Evolutionary conservation across 148 eudicot genomes (phyloP), one percentile per base, ranked within the genome.

Genomic region (Nepenthes gracilis): DNA sequence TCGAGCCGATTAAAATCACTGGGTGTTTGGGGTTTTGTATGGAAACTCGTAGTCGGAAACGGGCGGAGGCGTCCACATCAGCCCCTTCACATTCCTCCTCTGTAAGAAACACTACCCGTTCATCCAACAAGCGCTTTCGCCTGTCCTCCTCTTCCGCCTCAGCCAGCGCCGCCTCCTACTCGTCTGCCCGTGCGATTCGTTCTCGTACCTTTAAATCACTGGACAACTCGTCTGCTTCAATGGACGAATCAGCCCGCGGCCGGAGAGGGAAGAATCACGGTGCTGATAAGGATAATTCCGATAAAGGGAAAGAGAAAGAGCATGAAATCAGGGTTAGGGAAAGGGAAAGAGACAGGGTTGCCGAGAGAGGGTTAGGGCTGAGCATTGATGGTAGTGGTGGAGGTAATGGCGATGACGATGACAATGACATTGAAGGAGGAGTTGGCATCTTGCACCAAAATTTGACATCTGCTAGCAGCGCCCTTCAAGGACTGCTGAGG

Each of bases 21-120:
- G 49, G 79, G 85, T 80, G 85, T 70, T 78, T 78, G 53, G 70
- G 78, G 55, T 67, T 63, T 89, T 82, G 96, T 86, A 94, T 94
- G 99, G 99, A 94, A 89, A 94, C 99, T 81, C 99, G 97, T 56
- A 81, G 95, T 72, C 99, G 97, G 73, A 93, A 94, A 80, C 81
- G 97, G 89, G 97, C 92, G 78, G 97, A 94, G 89, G 97, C 96
- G 75, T 78, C 88, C 79, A 79, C 95, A 73, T 80, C 97, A 75
- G 76, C 90, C 70, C 74, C 93, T 68, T 82, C 93, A 69, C 74
- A 86, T 50, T 74, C 87, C 9, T 77, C 81, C 1, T 70, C 97
- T n/a, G 73, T 53, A 34, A 69, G 88, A 13, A 76, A 89, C 59
- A 60, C 78, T 48, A 84, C 87, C 54, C 95, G 91, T 49, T 67